Evolutionary conservation across 306 rosid genomes (phyloP).

Genomic region (Calophaca sinica): DNA sequence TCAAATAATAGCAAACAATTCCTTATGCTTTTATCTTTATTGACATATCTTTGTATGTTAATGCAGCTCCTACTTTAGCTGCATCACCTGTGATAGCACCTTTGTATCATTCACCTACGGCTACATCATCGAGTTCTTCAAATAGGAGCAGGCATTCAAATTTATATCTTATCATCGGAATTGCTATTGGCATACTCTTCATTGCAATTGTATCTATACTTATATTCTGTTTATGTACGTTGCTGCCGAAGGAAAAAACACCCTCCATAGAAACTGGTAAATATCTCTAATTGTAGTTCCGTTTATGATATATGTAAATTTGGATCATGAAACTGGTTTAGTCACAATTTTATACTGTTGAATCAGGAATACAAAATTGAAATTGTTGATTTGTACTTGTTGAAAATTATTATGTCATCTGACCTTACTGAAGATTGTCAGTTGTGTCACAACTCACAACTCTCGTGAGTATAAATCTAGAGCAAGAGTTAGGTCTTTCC

Average conservation of each 20-base stretch:
- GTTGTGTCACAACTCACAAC: no score
- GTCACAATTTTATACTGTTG: neutral
- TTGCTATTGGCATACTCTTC: slow-evolving; percentile 76
- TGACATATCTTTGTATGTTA: slow-evolving; percentile 42
- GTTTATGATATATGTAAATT: slow-evolving; percentile 9
- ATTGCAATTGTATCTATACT: slow-evolving; percentile 65
- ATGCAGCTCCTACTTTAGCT: slow-evolving; percentile 73
- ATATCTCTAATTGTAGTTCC: slow-evolving; percentile 43
- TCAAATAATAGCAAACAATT: slow-evolving; percentile 10
- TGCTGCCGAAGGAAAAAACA: slow-evolving; percentile 56
- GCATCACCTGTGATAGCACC: slow-evolving; percentile 71
- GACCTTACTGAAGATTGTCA: no score
- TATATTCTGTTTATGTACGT: slow-evolving; percentile 65
- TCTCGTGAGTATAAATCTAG: no score
- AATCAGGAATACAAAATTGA: slow-evolving; percentile 3
- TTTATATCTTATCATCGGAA: slow-evolving; percentile 70
- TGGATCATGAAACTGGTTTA: slow-evolving; percentile 7
- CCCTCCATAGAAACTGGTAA: slow-evolving; percentile 72
- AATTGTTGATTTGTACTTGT: slow-evolving; percentile 29
- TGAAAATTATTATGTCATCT: neutral
- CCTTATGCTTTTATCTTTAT: slow-evolving; percentile 36
- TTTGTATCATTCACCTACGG: slow-evolving; percentile 48
- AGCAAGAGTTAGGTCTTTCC: no score
- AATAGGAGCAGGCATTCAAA: slow-evolving; percentile 66
- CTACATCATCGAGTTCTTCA: slow-evolving; percentile 58